Percentiles rank a stretch among this genome's conserved stretches.
phyloP scores from a whole-genome alignment of 2,329 filamentous ascomycete genomes.

The Setomelanomma holmii region DNA sequence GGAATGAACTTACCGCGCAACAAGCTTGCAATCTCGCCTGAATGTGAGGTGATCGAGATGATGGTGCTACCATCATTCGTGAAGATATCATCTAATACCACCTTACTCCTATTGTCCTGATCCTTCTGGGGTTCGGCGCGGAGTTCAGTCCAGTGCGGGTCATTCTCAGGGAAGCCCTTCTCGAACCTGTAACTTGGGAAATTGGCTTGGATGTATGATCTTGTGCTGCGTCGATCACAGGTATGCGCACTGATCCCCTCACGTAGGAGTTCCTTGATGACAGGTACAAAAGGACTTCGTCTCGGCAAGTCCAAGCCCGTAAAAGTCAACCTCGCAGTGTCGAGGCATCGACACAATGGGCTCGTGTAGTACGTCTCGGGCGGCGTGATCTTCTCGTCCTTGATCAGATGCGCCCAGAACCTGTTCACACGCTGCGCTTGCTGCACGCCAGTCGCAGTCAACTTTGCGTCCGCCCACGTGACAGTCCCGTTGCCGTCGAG shows the following conservation, averaged over 20 bases:
- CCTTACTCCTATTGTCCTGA: conserved; percentile 56
- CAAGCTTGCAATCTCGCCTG: conserved; percentile 64
- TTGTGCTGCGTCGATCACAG: conserved; percentile 68
- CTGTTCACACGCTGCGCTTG: conserved; percentile 66
- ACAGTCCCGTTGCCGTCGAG: conserved; percentile 69
- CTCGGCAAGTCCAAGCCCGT: conserved; percentile 59
- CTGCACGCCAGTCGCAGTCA: conserved; percentile 63
- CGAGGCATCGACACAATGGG: conserved; percentile 68
- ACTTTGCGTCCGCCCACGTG: conserved; percentile 68
- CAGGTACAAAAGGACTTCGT: conserved; percentile 61
- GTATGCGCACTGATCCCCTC: conserved; percentile 73
- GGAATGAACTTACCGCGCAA: conserved; percentile 44
- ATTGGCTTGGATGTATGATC: conserved; percentile 59
- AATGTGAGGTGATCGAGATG: conserved; percentile 65
- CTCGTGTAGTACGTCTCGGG: conserved; percentile 71
- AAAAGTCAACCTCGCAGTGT: conserved; percentile 70
- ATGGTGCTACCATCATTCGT: conserved; percentile 54
- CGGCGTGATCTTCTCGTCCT: conserved; percentile 62
- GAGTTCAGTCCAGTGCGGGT: conserved; percentile 60
- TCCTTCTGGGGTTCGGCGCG: conserved; percentile 59
- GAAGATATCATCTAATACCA: conserved; percentile 63
- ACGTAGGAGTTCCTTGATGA: conserved; percentile 69
- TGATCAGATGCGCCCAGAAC: conserved; percentile 64
- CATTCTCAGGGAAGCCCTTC: conserved; percentile 65
- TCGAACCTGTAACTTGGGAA: conserved; percentile 67